Base-by-base conservation (phyloP, 148 eudicot genomes). In the Vaccinium myrtillus region DNA sequence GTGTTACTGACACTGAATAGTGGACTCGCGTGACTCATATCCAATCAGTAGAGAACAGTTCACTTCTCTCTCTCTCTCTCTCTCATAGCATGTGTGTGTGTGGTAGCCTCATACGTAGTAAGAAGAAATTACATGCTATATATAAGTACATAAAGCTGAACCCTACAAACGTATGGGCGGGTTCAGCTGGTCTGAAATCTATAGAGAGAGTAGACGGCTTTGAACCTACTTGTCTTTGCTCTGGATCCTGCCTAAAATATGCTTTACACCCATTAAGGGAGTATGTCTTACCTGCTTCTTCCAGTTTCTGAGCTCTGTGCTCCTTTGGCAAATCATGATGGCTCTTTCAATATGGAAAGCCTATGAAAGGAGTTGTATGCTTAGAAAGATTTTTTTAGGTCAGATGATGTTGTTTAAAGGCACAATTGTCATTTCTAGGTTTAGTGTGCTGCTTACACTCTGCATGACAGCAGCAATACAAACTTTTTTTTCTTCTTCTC, bases 401-500 rank as follows among this genome's bases (percentile, higher is more conserved):
- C 3, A n/a, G 25, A 63, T 63, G 11, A 25, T 67, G 30, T 67
- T 67, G 12, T 25, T 11, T 65, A 8, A n/a, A 23, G 3, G 71
- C 71, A 65, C 71, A 65, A 7, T 23, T 65, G 27, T 65, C 21
- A 15, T 48, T 19, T 75, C 6, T 36, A 0, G 73, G 39, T 67
- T 0, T 27, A 67, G 14, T 23, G 14, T 67, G 55, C 76, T 48
- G 23, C 83, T 23, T 27, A 2, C n/a, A 48, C 94, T 92, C 8
- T 89, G 25, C 69, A 67, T 16, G 51, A 48, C 13, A 54, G 23
- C 18, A 88, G 32, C 32, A 30, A 30, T 30, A 30, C 1, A 30
- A 30, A 39, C 43, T 39, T 39, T 39, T 2, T 39, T 39, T 39
- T 36, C n/a, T 39, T 39, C 43, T 55, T 85, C 86, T 86, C 87